Percentiles rank a stretch among this genome's conserved stretches.
Conservation (phyloP, 1,284 basidiomycete genomes). For the Cryptococcus wingfieldii region DNA sequence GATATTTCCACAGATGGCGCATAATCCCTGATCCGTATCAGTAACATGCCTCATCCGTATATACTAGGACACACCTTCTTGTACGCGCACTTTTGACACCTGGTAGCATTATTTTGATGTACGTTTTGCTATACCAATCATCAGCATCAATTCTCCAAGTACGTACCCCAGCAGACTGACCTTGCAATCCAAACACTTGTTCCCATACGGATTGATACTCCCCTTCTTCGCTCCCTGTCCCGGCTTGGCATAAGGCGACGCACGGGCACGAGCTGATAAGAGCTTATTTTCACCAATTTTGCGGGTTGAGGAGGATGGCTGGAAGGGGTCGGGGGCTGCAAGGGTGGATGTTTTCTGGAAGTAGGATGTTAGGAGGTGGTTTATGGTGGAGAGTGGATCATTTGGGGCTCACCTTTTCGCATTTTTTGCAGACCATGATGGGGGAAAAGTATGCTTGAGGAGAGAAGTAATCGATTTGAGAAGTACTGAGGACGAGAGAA, state of each 20-base stretch:
- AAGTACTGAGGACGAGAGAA: no score
- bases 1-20: conserved; percentile 47
- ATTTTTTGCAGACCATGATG: conserved; percentile 51
- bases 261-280: conserved; percentile 35
- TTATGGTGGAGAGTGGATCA: background rate
- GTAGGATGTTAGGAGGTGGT: background rate
- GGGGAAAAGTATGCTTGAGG: no score
- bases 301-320: conserved; percentile 44
- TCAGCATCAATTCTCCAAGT: background rate
- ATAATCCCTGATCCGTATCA: conserved; percentile 30
- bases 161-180: conserved; percentile 14
- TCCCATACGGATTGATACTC: conserved; percentile 41
- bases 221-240: conserved; percentile 23
- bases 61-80: conserved; percentile 37
- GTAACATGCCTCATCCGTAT: background rate
- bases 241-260: conserved; percentile 39
- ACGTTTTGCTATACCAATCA: conserved; percentile 25
- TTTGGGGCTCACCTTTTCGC: conserved; percentile 44
- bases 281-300: conserved; percentile 51
- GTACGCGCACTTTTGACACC: conserved; percentile 50
- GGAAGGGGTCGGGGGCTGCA: conserved; percentile 43
- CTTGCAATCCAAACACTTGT: conserved; percentile 50
- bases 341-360: conserved; percentile 45
- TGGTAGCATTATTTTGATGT: conserved; percentile 43
- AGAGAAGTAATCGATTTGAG: no score